Evolutionary conservation across 345 rosid species (phyloP).

Genomic region (Leavenworthia alabamica): DNA sequence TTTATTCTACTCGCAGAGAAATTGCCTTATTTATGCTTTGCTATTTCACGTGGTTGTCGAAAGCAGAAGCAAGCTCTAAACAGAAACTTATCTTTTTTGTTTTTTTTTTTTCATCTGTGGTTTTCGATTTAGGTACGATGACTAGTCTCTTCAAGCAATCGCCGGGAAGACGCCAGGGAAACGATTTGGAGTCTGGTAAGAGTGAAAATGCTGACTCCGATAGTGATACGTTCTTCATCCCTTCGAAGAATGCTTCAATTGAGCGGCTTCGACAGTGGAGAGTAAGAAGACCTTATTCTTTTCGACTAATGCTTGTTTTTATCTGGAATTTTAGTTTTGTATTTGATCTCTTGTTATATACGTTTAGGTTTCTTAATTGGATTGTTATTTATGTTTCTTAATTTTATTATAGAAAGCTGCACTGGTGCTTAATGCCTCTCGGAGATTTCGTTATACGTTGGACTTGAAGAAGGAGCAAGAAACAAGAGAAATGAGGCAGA

Average conservation of each 20-base stretch:
- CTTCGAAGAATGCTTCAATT: slow-evolving; percentile 59
- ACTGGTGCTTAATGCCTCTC: slow-evolving; percentile 89
- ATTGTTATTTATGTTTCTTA: background rate
- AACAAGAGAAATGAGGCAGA: slow-evolving; percentile 44
- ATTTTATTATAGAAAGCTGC: slow-evolving; percentile 71
- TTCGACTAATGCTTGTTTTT: too few relatives aligned
- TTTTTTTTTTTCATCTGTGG: background rate
- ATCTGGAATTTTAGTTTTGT: too few relatives aligned
- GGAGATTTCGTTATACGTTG: slow-evolving; percentile 92
- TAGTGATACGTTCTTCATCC: slow-evolving; percentile 54
- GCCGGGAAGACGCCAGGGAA: slow-evolving; percentile 33
- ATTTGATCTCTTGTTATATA: background rate
- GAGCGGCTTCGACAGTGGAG: slow-evolving; percentile 82
- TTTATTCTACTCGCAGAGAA: too few relatives aligned
- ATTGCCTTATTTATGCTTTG: background rate
- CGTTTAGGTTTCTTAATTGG: background rate
- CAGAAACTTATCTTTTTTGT: background rate
- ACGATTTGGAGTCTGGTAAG: slow-evolving; percentile 50
- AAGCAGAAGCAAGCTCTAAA: slow-evolving; percentile 30
- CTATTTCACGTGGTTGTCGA: slow-evolving; percentile 28
- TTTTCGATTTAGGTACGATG: slow-evolving; percentile 26
- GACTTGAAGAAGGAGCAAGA: slow-evolving; percentile 87
- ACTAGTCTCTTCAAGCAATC: slow-evolving; percentile 31
- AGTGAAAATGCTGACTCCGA: slow-evolving; percentile 29
- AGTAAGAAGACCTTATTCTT: slow-evolving; percentile 43